Conservation (phyloP, 257 asterid genomes). For the Paulownia fortunei region DNA sequence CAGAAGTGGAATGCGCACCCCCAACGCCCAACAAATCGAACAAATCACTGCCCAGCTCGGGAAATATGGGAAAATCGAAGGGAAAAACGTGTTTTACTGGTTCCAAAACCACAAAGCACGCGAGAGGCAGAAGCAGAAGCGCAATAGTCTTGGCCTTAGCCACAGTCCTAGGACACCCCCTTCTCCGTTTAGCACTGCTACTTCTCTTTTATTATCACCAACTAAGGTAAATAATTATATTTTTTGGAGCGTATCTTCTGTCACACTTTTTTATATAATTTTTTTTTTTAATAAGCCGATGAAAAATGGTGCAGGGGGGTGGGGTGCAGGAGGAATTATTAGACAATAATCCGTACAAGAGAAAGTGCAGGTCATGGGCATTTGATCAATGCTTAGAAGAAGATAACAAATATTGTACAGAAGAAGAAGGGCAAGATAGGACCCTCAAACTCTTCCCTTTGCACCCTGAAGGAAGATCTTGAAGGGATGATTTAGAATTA, state of each 20-base stretch:
- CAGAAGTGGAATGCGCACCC: constrained; percentile 82
- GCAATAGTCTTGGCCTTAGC: constrained; percentile 59
- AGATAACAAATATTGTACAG: constrained; percentile 42
- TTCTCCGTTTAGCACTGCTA: constrained; percentile 30
- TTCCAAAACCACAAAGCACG: constrained; percentile 98
- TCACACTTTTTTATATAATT: too few species aligned
- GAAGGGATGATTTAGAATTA: neutral
- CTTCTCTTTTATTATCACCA: constrained; percentile 29
- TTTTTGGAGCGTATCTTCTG: neutral
- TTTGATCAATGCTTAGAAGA: constrained; percentile 53
- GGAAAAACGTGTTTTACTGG: constrained; percentile 97
- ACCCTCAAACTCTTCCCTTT: constrained; percentile 85
- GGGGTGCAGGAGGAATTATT: constrained; percentile 52
- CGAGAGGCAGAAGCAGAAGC: constrained; percentile 93
- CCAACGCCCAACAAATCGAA: constrained; percentile 87
- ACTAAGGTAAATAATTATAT: too few species aligned
- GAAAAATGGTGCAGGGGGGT: too few species aligned
- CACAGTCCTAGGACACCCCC: constrained; percentile 58
- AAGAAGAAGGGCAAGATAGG: constrained; percentile 55
- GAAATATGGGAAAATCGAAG: constrained; percentile 82
- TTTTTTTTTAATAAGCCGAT: too few species aligned
- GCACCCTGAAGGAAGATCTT: constrained; percentile 75
- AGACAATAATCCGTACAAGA: constrained; percentile 51
- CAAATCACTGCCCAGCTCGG: constrained; percentile 73
- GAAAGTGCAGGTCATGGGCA: constrained; percentile 70